A percentile compares a stretch with the other conserved stretches of the same genome.
phyloP scores from a whole-genome alignment of 768 basidiomycete species.

The Rickenella mellea region DNA sequence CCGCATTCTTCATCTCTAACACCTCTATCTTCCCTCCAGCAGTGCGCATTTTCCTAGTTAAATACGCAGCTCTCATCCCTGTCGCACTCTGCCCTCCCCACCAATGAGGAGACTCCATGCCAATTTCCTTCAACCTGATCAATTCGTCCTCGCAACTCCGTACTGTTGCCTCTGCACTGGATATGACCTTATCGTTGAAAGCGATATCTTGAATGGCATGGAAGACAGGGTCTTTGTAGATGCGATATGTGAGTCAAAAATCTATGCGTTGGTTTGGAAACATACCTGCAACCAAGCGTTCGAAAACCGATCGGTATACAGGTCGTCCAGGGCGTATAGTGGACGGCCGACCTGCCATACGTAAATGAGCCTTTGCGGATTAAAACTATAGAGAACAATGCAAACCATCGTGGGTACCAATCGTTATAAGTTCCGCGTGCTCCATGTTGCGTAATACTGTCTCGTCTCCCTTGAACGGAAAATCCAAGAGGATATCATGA shows the following conservation, averaged over 20 bases:
- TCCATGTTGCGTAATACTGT: slow-evolving; percentile 74
- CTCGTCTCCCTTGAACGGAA: slow-evolving; percentile 92
- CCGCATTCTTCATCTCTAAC: slow-evolving; percentile 63
- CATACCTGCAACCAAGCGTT: slow-evolving; percentile 68
- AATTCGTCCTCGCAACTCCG: slow-evolving; percentile 72
- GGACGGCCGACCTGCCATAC: slow-evolving; percentile 62
- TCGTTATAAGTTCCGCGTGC: slow-evolving; percentile 77
- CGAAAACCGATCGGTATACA: slow-evolving; percentile 78
- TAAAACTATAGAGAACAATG: not conserved
- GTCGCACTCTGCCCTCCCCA: slow-evolving; percentile 41
- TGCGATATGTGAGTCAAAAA: slow-evolving; percentile 5
- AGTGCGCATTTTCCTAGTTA: slow-evolving; percentile 66
- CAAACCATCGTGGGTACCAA: slow-evolving; percentile 66
- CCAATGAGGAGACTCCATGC: slow-evolving; percentile 33
- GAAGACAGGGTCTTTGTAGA: slow-evolving; percentile 58
- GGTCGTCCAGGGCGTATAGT: slow-evolving; percentile 86
- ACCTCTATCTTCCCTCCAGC: slow-evolving; percentile 58
- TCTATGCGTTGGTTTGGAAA: not conserved
- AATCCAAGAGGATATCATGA: slow-evolving; percentile 68
- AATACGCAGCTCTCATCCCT: slow-evolving; percentile 49
- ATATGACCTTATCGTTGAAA: slow-evolving; percentile 61
- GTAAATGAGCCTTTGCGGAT: not conserved
- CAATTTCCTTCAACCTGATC: slow-evolving; percentile 53
- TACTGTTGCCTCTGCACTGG: slow-evolving; percentile 53
- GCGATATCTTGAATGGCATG: slow-evolving; percentile 73